Percentiles rank a stretch among this genome's conserved stretches.
phyloP scores from a whole-genome alignment of 495 filamentous ascomycete genomes.

The Neurospora terricola region DNA sequence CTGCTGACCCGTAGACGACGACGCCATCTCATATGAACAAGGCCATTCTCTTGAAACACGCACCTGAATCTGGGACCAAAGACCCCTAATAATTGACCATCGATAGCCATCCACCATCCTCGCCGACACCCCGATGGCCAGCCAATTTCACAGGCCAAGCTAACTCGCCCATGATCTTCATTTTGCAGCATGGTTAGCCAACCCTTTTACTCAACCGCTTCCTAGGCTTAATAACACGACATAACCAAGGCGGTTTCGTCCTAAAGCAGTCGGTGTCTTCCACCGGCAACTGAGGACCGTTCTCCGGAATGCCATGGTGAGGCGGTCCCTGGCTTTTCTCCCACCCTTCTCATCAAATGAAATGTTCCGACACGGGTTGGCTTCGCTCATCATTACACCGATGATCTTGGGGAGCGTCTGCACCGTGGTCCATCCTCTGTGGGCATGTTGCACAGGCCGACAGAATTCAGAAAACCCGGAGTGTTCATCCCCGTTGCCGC shows the following conservation, averaged over 20 bases:
- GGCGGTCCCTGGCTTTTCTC: constrained; percentile 1
- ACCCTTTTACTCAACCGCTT: neutral
- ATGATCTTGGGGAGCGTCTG: neutral
- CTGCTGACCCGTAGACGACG: neutral
- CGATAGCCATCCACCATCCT: neutral
- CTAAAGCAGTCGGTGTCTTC: constrained; percentile 8
- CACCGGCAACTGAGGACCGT: constrained; percentile 20
- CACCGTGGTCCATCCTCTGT: neutral
- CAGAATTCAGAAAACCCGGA: neutral
- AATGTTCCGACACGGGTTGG: neutral
- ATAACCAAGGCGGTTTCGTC: neutral
- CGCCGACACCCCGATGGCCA: neutral
- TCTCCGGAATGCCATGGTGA: constrained; percentile 4
- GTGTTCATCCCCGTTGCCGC: neutral
- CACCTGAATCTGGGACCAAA: neutral
- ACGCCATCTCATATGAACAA: neutral
- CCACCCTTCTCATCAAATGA: neutral
- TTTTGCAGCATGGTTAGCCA: neutral
- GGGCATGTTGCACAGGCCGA: neutral
- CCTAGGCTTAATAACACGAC: neutral
- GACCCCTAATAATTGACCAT: neutral
- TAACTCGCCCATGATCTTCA: neutral
- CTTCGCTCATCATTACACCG: neutral
- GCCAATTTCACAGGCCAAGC: neutral
- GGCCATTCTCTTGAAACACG: neutral